Percentiles rank a stretch among this genome's conserved stretches.
Evolutionary conservation across 2,329 filamentous ascomycete species (phyloP).

Genomic region (Thielaviopsis populi): DNA sequence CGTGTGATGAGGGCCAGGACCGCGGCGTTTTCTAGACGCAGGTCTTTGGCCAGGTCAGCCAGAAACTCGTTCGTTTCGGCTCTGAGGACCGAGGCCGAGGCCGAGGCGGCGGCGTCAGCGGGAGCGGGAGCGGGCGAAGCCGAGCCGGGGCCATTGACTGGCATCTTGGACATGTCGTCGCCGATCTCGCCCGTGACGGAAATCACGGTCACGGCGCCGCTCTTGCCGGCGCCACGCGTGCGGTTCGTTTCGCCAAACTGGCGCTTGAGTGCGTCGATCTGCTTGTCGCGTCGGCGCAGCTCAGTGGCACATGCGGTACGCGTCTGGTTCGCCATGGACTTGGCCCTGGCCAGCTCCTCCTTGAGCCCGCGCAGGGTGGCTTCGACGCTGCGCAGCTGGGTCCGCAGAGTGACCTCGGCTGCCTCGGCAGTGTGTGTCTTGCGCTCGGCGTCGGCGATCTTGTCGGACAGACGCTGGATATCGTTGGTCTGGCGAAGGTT

Average conservation of each 20-base stretch:
- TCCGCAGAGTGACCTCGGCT: slow-evolving; percentile 53
- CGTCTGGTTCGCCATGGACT: slow-evolving; percentile 65
- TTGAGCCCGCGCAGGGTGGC: slow-evolving; percentile 59
- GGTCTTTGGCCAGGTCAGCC: slow-evolving; percentile 62
- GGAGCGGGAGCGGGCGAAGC: not conserved
- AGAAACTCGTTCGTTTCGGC: slow-evolving; percentile 86
- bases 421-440: slow-evolving; percentile 47
- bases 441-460: slow-evolving; percentile 38
- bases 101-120: slow-evolving; percentile 12
- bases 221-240: slow-evolving; percentile 41
- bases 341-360: slow-evolving; percentile 69
- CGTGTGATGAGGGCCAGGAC: slow-evolving; percentile 57
- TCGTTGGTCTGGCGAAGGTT: slow-evolving; percentile 58
- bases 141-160: not conserved
- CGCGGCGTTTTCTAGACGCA: slow-evolving; percentile 86
- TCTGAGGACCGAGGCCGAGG: slow-evolving; percentile 35
- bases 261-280: slow-evolving; percentile 77
- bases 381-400: slow-evolving; percentile 60
- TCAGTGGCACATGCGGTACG: slow-evolving; percentile 80
- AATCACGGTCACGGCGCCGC: slow-evolving; percentile 41
- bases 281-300: slow-evolving; percentile 74
- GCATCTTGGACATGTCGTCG: slow-evolving; percentile 30
- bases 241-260: slow-evolving; percentile 60
- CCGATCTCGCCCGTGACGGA: slow-evolving; percentile 40
- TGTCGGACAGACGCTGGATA: slow-evolving; percentile 43